Conservation (phyloP, 225 moss, liverwort and hornwort species). For the Physcomitrellopsis africana region DNA sequence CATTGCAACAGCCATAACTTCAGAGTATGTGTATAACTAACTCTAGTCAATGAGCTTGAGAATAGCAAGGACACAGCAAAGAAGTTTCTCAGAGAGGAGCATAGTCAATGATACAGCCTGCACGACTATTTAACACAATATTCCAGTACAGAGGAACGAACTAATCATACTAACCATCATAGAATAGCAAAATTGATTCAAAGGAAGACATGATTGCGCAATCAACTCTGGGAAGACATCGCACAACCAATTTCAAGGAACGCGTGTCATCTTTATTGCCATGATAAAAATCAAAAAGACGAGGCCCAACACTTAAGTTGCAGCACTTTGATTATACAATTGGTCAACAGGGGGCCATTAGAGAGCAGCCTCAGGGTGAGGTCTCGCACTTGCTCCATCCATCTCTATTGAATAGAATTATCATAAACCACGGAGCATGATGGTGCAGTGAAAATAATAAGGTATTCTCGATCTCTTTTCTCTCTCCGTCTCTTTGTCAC, state of each 20-base stretch:
- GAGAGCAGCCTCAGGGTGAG: neutral
- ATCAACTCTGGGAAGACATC: neutral
- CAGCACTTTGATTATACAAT: conserved; percentile 19
- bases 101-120: no score
- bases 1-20: no score
- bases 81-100: no score
- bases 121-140: neutral
- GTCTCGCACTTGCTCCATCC: conserved; percentile 23
- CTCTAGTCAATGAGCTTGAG: no score
- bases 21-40: no score
- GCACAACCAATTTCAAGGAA: conserved; percentile 25
- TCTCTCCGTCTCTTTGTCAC: conserved; percentile 43
- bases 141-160: conserved; percentile 26
- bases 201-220: conserved; percentile 12
- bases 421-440: conserved; percentile 44
- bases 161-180: conserved; percentile 12
- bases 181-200: conserved; percentile 26
- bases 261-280: conserved; percentile 57
- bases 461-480: conserved; percentile 29
- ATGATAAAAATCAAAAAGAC: conserved; percentile 43
- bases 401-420: conserved; percentile 40
- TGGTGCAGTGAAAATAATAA: conserved; percentile 48
- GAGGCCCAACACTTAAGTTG: conserved; percentile 32
- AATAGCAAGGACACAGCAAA: no score
- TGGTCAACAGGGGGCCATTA: neutral